Base-by-base conservation (phyloP, 192 early-diverging fungal genomes). In the Podila epicladia region DNA sequence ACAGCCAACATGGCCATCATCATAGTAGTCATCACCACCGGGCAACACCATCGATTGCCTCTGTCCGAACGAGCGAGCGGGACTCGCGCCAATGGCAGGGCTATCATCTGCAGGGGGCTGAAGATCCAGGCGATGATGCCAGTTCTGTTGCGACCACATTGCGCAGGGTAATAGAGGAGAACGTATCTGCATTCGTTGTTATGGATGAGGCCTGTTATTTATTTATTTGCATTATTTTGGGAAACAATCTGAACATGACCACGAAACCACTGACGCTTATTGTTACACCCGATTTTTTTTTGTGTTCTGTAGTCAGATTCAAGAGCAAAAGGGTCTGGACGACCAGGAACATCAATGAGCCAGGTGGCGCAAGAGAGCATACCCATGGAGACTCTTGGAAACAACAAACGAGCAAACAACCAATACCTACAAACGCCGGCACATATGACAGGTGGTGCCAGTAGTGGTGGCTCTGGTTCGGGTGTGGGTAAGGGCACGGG, bases 51-150 rank as follows among this genome's bases (percentile, higher is more conserved):
- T 79, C 75, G 9, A 79, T 79, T 22, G 24, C 60, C 20, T 79
- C 75, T 5, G 71, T 79, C 38, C 66, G 48, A 32, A 79, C 75
- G 6, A 72, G 61, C 41, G 75, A 79, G 28, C 49, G 70, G 19
- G 75, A 79, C 24, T 60, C 26, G 32, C 53, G 53, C 1, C 53
- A 55, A 0, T 6, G 24, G 15, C 60, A 62, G 60, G 28, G 31
- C n/a, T 15, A 60, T 31, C 53, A 55, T 22, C 53, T 22, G 1
- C 55, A n/a, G 19, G 26, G 20, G 5, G 13, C 20, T 29, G 33
- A 38, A 22, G 62, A 63, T 5, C 62, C 31, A 19, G 60, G 68
- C 32, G 63, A 57, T 57, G 74, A 67, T 22, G 64, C n/a, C 6
- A 67, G 64, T 17, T 67, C 68, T 37, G 29, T 48, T 1, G 64